Evolutionary conservation across 2,329 filamentous ascomycete species (phyloP).

Genomic region (Trichoderma sp.): DNA sequence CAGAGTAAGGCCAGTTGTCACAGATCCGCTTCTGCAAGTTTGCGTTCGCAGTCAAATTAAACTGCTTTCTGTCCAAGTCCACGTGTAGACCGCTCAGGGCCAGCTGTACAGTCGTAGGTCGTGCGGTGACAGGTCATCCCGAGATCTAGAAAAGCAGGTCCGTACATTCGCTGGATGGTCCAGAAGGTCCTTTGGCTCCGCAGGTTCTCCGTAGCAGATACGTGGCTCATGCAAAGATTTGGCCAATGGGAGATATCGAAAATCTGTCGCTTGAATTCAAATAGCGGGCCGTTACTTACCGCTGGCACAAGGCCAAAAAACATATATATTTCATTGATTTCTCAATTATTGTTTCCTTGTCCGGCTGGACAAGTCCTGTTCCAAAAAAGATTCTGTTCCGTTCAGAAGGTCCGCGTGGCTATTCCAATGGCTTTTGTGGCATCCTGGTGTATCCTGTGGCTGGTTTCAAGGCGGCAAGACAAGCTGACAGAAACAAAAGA

Average conservation of each 20-base stretch:
- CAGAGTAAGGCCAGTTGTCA: conserved; percentile 27
- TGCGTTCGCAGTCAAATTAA: conserved; percentile 43
- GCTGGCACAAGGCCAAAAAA: conserved; percentile 33
- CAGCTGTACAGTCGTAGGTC: conserved; percentile 20
- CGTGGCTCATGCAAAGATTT: conserved; percentile 25
- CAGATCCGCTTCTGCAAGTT: conserved; percentile 33
- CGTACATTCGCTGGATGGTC: conserved; percentile 35
- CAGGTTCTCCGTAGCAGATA: conserved; percentile 26
- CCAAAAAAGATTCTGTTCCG: conserved; percentile 21
- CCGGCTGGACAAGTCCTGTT: conserved; percentile 41
- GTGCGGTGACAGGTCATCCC: conserved; percentile 18
- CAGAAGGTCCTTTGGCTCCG: conserved; percentile 29
- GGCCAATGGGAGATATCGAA: conserved; percentile 23
- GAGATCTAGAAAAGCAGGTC: conserved; percentile 30
- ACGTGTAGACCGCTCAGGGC: conserved; percentile 20
- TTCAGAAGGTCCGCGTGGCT: conserved; percentile 24
- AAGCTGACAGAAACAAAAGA: conserved; percentile 33
- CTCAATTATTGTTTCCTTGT: conserved; percentile 36
- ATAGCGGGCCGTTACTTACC: conserved; percentile 47
- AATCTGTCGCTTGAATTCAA: conserved; percentile 26
- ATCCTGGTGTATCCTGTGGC: conserved; percentile 30
- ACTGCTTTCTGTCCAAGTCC: conserved; percentile 36
- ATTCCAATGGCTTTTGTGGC: conserved; percentile 28
- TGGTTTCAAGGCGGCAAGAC: conserved; percentile 33
- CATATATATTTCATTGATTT: conserved; percentile 36